Evolutionary conservation across 2,329 filamentous ascomycete species (phyloP).

Genomic region (Colletotrichum sp.): DNA sequence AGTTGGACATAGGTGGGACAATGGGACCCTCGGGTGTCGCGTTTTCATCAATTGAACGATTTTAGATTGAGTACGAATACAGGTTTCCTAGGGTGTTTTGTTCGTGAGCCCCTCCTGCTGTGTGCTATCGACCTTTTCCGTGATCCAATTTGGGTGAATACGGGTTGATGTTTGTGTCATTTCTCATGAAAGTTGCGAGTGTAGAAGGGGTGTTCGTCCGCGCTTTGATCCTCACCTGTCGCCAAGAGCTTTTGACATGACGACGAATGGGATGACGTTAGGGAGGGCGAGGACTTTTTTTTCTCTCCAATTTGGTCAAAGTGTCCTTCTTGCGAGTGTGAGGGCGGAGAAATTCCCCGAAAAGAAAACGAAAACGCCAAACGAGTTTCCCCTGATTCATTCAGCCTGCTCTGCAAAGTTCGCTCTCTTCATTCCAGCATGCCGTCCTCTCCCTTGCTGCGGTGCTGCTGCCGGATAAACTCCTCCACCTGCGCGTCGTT

Average conservation of each 20-base stretch:
- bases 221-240: not conserved
- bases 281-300: not conserved
- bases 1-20: constrained; percentile 2
- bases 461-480: constrained; percentile 58
- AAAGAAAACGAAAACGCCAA: not conserved
- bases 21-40: not conserved
- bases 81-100: not conserved
- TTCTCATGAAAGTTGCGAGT: not conserved
- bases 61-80: constrained; percentile 14
- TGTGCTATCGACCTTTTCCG: not conserved
- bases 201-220: not conserved
- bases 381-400: not conserved
- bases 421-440: constrained; percentile 20
- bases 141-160: too few species aligned
- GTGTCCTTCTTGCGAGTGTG: not conserved
- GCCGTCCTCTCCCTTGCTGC: constrained; percentile 43
- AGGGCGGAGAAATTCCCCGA: not conserved
- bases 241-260: constrained; percentile 1
- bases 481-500: constrained; percentile 57
- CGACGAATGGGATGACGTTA: not conserved
- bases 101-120: not conserved
- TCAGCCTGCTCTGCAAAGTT: not conserved
- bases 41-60: not conserved
- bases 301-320: not conserved
- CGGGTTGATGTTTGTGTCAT: not conserved